Base-by-base conservation (phyloP, 768 basidiomycete species). In the Termitomyces sp. region DNA sequence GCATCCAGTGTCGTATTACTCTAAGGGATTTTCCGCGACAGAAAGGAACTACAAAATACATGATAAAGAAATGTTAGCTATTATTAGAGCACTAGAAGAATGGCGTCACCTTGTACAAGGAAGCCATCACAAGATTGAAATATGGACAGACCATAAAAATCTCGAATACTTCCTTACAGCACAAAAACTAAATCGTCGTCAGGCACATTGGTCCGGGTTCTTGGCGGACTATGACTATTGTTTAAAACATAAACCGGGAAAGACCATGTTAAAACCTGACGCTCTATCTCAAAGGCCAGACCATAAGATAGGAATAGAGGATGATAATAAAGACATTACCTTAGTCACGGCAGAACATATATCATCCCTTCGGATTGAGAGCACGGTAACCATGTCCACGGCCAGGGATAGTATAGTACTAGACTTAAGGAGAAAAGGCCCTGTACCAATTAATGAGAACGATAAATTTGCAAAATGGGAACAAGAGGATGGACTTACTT, bases 81-180 rank as follows among this genome's bases (percentile, higher is more conserved):
- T 83, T 46, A 67, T 82, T 6, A 34, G 66, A 13, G 65, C 71
- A 0, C 60, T 80, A 0, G 22, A 63, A 0, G 58, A 68, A 34
- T 71, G 68, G 71, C 27, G 64, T 22, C 70, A 72, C 52, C 58
- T 64, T 42, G 54, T 70, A 5, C 52, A 12, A 8, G 41, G 41
- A n/a, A n/a, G 41, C 6, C 2, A 42, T 18, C 16, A 42, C 4
- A n/a, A 1, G 6, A 56, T 77, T n/a, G 64, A 69, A 48, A 63
- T 79, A 37, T 59, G 67, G 55, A 70, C 70, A 0, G 68, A 79
- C 53, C 72, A 77, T 54, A 71, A 75, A 48, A 79, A 81, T 34
- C 70, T 81, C 0, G 64, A 72, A 36, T 81, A 81, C 58, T 81
- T 81, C 67, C 59, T 58, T n/a, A 70, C 66, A 4, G 62, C 75